Conservation (phyloP, 2,329 filamentous ascomycete species). For the Zymoseptoria brevis region DNA sequence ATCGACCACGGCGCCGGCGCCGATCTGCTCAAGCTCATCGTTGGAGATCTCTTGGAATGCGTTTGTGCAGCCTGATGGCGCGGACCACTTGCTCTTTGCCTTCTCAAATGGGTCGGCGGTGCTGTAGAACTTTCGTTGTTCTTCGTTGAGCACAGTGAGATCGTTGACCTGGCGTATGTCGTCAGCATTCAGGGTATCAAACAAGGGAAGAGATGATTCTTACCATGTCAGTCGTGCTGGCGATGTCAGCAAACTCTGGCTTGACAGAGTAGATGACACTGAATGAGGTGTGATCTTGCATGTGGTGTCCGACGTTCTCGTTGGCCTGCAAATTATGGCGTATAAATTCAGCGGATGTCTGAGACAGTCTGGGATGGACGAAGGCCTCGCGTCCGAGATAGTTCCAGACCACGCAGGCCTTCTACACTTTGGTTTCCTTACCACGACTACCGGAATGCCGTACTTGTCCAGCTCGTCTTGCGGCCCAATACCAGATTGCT, state of each 20-base stretch:
- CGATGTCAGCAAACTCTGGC: constrained; percentile 12
- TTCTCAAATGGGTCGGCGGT: neutral
- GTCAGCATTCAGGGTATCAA: neutral
- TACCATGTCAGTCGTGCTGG: constrained; percentile 7
- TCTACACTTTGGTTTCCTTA: too few relatives aligned
- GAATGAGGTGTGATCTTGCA: constrained; percentile 51
- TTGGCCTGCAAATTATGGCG: too few relatives aligned
- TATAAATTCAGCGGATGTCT: too few relatives aligned
- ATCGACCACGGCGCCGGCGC: constrained; percentile 9
- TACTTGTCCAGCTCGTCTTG: constrained; percentile 44
- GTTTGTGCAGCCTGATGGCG: constrained; percentile 13
- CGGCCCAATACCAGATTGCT: constrained; percentile 56
- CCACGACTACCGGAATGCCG: constrained; percentile 45
- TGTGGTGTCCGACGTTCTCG: constrained; percentile 55
- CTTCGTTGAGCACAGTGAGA: constrained; percentile 3
- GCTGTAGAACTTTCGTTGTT: constrained; percentile 10
- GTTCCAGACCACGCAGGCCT: too few relatives aligned
- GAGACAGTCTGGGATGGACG: too few relatives aligned
- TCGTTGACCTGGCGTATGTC: constrained; percentile 4
- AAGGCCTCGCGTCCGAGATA: too few relatives aligned
- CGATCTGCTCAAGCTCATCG: constrained; percentile 7
- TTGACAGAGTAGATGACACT: constrained; percentile 22
- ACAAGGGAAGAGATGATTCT: neutral
- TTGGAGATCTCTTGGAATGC: constrained; percentile 13
- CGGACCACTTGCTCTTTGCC: constrained; percentile 12